Evolutionary conservation across 1,284 basidiomycete genomes (phyloP).

Genomic region (Sporisorium sorghi): DNA sequence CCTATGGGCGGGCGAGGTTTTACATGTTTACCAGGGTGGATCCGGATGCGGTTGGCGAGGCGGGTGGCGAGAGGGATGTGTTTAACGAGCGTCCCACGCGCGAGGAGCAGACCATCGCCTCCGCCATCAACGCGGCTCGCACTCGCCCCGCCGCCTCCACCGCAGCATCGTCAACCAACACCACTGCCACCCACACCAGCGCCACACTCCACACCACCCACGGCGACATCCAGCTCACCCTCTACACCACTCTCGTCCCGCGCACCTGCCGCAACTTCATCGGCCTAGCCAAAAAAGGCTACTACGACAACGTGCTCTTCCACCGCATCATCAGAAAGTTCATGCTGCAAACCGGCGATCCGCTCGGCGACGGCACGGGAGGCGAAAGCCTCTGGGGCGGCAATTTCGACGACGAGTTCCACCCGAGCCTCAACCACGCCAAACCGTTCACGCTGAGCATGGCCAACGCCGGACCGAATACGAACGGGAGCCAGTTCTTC

Average conservation of each 20-base stretch:
- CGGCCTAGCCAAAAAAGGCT: conserved; percentile 88
- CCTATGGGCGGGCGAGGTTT: conserved; percentile 92
- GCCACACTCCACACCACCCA: conserved; percentile 94
- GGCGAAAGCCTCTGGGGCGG: conserved; percentile 89
- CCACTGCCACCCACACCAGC: conserved; percentile 25
- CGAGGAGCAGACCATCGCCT: conserved; percentile 91
- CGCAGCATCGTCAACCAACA: not conserved
- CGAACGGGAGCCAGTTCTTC: conserved; percentile 98
- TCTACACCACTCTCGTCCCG: conserved; percentile 91
- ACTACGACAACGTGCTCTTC: conserved; percentile 94
- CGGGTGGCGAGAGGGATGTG: conserved; percentile 80
- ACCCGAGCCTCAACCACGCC: conserved; percentile 86
- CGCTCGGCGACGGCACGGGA: conserved; percentile 96
- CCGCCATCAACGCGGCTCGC: no score
- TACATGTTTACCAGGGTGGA: conserved; percentile 95
- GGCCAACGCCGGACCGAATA: conserved; percentile 95
- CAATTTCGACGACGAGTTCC: conserved; percentile 91
- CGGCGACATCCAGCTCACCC: conserved; percentile 86
- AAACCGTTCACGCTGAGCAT: conserved; percentile 96
- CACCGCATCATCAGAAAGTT: conserved; percentile 99
- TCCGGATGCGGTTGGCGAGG: conserved; percentile 70
- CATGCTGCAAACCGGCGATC: conserved; percentile 99
- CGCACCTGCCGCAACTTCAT: conserved; percentile 98
- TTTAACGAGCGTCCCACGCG: conserved; percentile 98
- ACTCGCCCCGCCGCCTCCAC: conserved; percentile 72